phyloP scores from a whole-genome alignment of 106 monocot genomes.

The Amphibolis antarctica region DNA sequence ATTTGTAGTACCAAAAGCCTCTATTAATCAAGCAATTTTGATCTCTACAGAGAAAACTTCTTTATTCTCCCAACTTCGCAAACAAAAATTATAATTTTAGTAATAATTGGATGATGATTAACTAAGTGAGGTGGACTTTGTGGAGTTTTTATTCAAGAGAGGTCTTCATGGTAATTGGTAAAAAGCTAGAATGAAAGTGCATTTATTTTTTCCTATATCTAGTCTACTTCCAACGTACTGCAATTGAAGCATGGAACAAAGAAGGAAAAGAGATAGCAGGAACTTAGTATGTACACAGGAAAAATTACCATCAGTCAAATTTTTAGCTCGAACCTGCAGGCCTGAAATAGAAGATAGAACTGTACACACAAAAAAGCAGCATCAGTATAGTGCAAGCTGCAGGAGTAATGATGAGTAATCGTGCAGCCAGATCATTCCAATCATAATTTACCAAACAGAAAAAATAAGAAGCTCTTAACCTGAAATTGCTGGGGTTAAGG shows the following conservation, averaged over 20 bases:
- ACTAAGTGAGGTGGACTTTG: no score
- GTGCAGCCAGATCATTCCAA: neutral
- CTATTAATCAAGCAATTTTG: neutral
- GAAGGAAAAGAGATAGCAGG: neutral
- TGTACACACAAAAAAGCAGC: slow-evolving; percentile 25
- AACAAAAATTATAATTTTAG: no score
- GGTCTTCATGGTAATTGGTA: no score
- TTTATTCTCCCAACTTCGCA: neutral
- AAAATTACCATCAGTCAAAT: slow-evolving; percentile 34
- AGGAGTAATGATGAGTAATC: neutral
- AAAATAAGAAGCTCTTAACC: slow-evolving; percentile 22
- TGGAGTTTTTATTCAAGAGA: no score
- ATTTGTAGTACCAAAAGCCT: no score
- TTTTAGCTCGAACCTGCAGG: slow-evolving; percentile 40
- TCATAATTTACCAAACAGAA: neutral
- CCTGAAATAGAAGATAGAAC: slow-evolving; percentile 75
- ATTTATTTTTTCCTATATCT: neutral
- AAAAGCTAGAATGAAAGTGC: neutral
- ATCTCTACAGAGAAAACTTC: neutral
- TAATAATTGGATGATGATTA: no score
- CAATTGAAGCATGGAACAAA: neutral
- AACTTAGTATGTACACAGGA: neutral
- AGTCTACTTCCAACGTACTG: neutral
- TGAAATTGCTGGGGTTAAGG: slow-evolving; percentile 86
- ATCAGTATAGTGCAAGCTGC: neutral